Base-by-base conservation (phyloP, 257 asterid species). In the Jasminum sambac region DNA sequence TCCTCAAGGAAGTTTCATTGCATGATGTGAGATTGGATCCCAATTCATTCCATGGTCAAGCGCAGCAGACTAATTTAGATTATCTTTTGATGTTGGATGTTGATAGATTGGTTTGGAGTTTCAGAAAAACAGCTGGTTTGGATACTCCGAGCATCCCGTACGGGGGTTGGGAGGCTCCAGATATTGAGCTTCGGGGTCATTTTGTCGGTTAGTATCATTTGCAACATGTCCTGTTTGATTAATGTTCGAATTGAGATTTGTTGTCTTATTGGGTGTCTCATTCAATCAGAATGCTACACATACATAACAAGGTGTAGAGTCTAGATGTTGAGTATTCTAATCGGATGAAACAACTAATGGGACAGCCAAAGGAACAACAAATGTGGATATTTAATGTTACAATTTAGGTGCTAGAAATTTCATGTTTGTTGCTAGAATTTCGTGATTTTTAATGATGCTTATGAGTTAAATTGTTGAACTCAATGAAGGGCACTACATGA, bases 61-160 rank as follows among this genome's bases (percentile, higher is more conserved):
- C 99, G 67, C 99, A 94, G 80, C 87, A 84, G 79, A 94, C 97
- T 34, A 94, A 91, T 78, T 86, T 94, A 82, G 93, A 86, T 84
- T 94, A 94, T 71, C 70, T 94, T 75, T 80, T 94, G 89, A 81
- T 94, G 89, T 75, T 94, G 83, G 96, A 94, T 76, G 91, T 86
- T 62, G 96, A 94, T 81, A 79, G 89, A 46, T 68, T 94, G 74
- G 88, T 85, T 9, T 94, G 98, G 98, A 94, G 96, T 76, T 94
- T 91, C 43, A 73, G 96, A 72, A 89, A 84, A 68, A 89, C 94
- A 5, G 95, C 97, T 8, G 96, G 90, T 34, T 77, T 93, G 84
- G 85, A 78, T 30, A 78, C 96, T 76, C 92, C 78, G 5, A 90
- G 89, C n/a, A 62, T 78, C 34, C 88, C 98, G 8, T 91, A 94